These are phyloP conservation scores for Scutellaria barbata DNA, from an alignment of 257 asterid genomes.

Conservation along the genomic window DNA sequence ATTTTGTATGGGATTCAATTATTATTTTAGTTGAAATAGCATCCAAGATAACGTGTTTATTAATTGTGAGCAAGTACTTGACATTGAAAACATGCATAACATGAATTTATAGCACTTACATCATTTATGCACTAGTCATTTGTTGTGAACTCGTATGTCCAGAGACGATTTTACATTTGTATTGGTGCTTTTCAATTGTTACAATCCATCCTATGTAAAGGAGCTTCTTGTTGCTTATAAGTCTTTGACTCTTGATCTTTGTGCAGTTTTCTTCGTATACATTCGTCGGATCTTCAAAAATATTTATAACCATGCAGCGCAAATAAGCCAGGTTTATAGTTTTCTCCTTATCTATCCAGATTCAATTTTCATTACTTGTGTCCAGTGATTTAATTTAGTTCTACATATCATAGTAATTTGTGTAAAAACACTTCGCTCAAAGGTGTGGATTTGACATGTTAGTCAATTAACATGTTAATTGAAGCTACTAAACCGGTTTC, in stretches of 20 bases:
- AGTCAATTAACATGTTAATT: neutral
- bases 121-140: no score
- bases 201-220: neutral
- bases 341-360: neutral
- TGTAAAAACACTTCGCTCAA: no score
- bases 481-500: neutral
- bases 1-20: neutral
- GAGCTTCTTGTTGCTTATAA: constrained; percentile 18
- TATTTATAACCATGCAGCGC: constrained; percentile 80
- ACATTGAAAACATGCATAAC: neutral
- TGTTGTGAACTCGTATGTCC: no score
- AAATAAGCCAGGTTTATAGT: constrained; percentile 80
- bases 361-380: neutral
- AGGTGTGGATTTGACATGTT: neutral
- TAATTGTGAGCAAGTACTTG: neutral
- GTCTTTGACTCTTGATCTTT: neutral
- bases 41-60: neutral
- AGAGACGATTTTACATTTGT: no score
- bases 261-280: constrained; percentile 85
- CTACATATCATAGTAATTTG: no score
- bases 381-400: no score
- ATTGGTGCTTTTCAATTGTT: no score
- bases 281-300: constrained; percentile 83
- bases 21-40: neutral
- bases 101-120: no score